Conservation (phyloP, 768 basidiomycete species). For the Hypholoma sublateritium region DNA sequence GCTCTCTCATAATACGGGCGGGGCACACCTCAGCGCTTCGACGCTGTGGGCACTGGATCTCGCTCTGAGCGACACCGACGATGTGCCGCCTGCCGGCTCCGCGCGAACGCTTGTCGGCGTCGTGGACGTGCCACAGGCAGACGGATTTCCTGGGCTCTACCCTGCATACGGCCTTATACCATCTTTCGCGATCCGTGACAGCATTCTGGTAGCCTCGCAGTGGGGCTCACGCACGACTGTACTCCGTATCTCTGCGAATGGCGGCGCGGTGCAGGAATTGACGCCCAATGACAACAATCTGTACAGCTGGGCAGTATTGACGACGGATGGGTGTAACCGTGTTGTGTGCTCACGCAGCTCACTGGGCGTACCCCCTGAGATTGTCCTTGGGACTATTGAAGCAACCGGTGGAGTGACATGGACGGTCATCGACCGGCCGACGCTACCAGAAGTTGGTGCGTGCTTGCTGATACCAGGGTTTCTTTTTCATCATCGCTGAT, state of each 20-base stretch:
- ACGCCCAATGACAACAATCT: constrained; percentile 35
- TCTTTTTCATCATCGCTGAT: background rate
- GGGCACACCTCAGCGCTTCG: constrained; percentile 58
- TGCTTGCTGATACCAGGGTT: background rate
- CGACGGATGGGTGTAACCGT: constrained; percentile 41
- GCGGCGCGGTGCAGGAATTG: constrained; percentile 43
- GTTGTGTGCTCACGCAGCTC: constrained; percentile 53
- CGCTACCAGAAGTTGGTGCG: constrained; percentile 41
- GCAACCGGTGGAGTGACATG: constrained; percentile 25
- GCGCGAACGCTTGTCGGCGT: constrained; percentile 36
- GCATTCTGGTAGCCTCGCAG: constrained; percentile 42
- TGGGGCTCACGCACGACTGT: constrained; percentile 57
- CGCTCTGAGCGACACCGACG: constrained; percentile 6
- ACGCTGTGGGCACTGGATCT: constrained; percentile 47
- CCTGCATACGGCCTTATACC: constrained; percentile 45
- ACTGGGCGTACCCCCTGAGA: constrained; percentile 43
- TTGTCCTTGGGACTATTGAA: constrained; percentile 45
- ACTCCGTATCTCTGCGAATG: constrained; percentile 40
- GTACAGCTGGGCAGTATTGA: constrained; percentile 57
- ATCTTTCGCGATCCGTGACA: constrained; percentile 26
- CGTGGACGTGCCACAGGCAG: constrained; percentile 32
- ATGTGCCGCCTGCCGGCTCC: background rate
- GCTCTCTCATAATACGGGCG: constrained; percentile 54
- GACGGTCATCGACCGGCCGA: constrained; percentile 43
- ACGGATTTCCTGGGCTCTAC: constrained; percentile 65